Conservation (phyloP, 805 yeast species). For the Yarrowia sp. region DNA sequence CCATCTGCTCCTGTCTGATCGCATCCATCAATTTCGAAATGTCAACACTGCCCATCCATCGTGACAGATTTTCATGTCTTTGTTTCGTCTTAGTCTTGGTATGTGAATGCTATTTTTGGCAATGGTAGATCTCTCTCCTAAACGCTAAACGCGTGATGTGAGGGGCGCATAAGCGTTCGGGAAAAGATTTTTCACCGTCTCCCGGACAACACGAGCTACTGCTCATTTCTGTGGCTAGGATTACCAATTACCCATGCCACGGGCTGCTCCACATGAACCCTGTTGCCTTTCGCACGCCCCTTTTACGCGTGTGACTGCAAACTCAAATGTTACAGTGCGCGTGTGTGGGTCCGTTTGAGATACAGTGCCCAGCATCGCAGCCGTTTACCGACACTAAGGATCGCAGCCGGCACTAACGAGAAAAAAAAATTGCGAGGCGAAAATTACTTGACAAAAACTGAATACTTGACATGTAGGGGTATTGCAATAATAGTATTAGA, state of each 20-base stretch:
- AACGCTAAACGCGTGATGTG: background rate
- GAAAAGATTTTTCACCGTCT: background rate
- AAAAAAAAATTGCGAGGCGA: background rate
- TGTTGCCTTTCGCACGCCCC: background rate
- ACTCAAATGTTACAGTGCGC: constrained; percentile 2
- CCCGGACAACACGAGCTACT: background rate
- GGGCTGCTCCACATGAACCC: constrained; percentile 11
- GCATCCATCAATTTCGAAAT: background rate
- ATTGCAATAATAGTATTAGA: constrained; percentile 1
- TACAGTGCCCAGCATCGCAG: background rate
- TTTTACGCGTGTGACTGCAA: constrained; percentile 9
- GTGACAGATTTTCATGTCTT: background rate
- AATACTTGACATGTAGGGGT: no score
- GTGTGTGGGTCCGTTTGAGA: constrained; percentile 10
- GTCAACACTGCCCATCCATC: constrained; percentile 1
- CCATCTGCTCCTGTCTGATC: background rate
- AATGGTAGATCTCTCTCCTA: constrained; percentile 1
- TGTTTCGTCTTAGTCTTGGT: constrained; percentile 8
- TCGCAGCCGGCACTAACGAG: background rate
- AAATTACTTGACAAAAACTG: no score
- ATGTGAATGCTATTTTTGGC: constrained; percentile 3
- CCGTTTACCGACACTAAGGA: background rate
- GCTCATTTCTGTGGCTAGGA: background rate
- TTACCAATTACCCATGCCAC: no score
- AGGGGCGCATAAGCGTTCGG: background rate